Evolutionary conservation across 202 grass and related monocot genomes (phyloP).

Genomic region (Thinopyrum obtusiflorum): DNA sequence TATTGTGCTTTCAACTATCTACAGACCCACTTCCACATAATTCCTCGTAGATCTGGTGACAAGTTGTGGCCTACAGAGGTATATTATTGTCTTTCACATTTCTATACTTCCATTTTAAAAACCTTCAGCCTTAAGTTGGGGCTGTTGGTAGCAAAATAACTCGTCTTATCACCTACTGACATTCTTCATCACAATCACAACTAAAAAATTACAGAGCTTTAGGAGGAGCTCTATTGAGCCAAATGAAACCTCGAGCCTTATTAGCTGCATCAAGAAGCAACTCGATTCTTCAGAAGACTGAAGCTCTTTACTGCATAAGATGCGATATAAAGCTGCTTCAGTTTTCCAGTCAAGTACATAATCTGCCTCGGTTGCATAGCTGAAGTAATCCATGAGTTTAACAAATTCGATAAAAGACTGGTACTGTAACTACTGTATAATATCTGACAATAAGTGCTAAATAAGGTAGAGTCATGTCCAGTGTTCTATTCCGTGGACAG

Average conservation of each 20-base stretch:
- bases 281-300: conserved; percentile 24
- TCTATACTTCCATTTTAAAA: background rate
- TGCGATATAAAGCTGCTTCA: background rate
- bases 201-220: conserved; percentile 37
- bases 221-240: conserved; percentile 48
- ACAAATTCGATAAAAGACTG: too few species aligned
- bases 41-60: conserved; percentile 51
- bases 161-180: background rate
- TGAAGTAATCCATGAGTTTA: background rate
- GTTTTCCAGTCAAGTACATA: conserved; percentile 20
- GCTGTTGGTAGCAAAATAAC: background rate
- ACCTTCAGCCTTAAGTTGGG: background rate
- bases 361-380: background rate
- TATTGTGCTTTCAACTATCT: background rate
- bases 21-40: conserved; percentile 68
- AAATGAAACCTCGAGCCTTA: conserved; percentile 36
- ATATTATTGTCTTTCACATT: background rate
- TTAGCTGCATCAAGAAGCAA: conserved; percentile 46
- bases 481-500: background rate
- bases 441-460: background rate
- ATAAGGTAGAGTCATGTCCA: background rate
- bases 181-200: background rate
- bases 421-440: background rate
- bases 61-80: conserved; percentile 53
- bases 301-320: conserved; percentile 10